Base-by-base conservation (phyloP, 2,329 filamentous ascomycete species). In the Rhynchosporium secalis region DNA sequence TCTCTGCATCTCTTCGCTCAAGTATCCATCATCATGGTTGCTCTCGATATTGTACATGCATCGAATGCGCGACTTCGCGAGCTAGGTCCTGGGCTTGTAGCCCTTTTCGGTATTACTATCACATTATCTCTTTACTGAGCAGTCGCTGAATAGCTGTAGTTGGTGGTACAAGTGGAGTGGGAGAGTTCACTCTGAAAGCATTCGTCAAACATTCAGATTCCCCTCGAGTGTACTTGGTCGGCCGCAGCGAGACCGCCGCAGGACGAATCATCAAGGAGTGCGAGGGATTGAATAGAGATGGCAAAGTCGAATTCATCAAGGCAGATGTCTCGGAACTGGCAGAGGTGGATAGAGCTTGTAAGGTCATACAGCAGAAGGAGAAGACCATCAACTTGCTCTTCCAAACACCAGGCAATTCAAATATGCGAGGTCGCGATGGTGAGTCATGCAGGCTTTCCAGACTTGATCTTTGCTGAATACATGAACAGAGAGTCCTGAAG, bases 351-450 rank as follows among this genome's bases (percentile, higher is more conserved):
- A 71, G 76, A 6, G 76, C 79, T 1, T 84, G 81, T 70, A 72
- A 74, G 6, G 76, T 83, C 57, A 82, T 87, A 61, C 75, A 74
- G 62, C 69, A 72, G 36, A 80, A 78, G 63, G 83, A 86, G 69
- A 72, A 74, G 43, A 76, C 76, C 31, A 77, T 87, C 62, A 84
- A 86, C 69, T 70, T 85, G 3, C 72, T 86, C 0, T 82, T 85
- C 68, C 76, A 85, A 58, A 82, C 77, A 1, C 78, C 78, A 1
- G 83, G 82, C 3, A 78, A 78, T 68, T 73, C 81, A 65, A 71
- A 70, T 20, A 56, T 72, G 52, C 56, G 56, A 29, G 66, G 70
- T 26, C 60, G 68, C 58, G 62, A 70, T 65, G 68, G 71, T 72
- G 62, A 12, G 64, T 49, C 26, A 10, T 31, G 10, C 28, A 28